Evolutionary conservation across 345 rosid species (phyloP), one percentile per base, ranked within the genome.

Genomic region (Syzygium aromaticum): DNA sequence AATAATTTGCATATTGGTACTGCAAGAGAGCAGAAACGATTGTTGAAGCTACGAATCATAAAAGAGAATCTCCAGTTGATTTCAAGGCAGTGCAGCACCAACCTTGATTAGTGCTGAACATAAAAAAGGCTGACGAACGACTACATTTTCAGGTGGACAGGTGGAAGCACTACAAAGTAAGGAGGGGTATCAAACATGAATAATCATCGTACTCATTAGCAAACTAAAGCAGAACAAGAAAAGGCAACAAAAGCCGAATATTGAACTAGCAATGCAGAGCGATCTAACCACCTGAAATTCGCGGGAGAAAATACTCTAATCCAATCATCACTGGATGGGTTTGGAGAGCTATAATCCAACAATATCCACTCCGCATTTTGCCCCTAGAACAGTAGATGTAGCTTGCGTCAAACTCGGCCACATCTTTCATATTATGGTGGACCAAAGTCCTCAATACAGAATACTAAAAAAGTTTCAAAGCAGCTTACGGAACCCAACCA

Each of bases 31-130:
- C 86, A 23, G 85, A 52, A 54, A 88, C 86, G 30, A 86, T 22
- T 9, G 86, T 5, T 78, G n/a, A 73, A 21, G 86, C 84, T 16
- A 86, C 77, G 78, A 52, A 87, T 38, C 49, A 73, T 49, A 17
- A 21, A 67, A 33, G 43, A 73, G 30, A 40, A 19, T 73, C 80
- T 9, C 3, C 33, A 46, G 38, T 13, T 10, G 85, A 54, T 16
- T 30, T 3, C 13, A 83, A 54, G 22, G 43, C 43, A 84, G 7
- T 52, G 85, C 6, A 46, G 8, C 28, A 73, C 88, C 83, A 40
- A 97, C 99, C 98, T 97, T 97, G 78, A 97, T 92, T 27, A 98
- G 99, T 86, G 98, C 94, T 46, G 98, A 85, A 90, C 99, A 97
- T 67, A 97, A 91, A 84, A 77, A 92, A 10, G 98, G 99, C 52